phyloP scores from a whole-genome alignment of 2,329 filamentous ascomycete genomes.

The Pseudogymnoascus sp. region DNA sequence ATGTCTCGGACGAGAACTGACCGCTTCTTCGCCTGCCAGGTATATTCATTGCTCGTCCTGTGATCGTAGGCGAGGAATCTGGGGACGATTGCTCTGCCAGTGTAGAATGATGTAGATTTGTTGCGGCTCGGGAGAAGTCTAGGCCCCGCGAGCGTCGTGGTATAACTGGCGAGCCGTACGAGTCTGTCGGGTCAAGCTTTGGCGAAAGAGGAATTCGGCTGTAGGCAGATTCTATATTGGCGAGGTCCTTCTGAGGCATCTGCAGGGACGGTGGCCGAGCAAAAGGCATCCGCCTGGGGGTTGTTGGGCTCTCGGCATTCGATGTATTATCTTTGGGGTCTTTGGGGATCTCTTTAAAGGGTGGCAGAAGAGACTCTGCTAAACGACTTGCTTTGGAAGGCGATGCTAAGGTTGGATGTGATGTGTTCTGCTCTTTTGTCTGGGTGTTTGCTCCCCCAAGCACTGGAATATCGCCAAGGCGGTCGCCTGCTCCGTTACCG shows the following conservation, averaged over 20 bases:
- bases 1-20: slow-evolving; percentile 37
- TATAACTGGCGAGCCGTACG: slow-evolving; percentile 81
- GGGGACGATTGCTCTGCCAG: slow-evolving; percentile 81
- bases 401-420: neutral
- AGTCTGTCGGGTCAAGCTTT: slow-evolving; percentile 75
- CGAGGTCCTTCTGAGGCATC: slow-evolving; percentile 49
- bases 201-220: slow-evolving; percentile 68
- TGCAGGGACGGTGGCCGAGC: slow-evolving; percentile 61
- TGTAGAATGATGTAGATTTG: slow-evolving; percentile 90
- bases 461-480: neutral
- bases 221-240: slow-evolving; percentile 35
- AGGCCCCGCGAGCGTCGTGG: slow-evolving; percentile 82
- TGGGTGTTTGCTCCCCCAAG: neutral
- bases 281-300: slow-evolving; percentile 62
- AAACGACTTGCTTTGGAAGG: neutral
- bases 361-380: neutral
- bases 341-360: slow-evolving; percentile 1
- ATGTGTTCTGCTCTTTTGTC: slow-evolving; percentile 2
- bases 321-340: slow-evolving; percentile 15
- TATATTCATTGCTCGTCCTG: slow-evolving; percentile 60
- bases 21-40: slow-evolving; percentile 42
- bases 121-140: slow-evolving; percentile 88
- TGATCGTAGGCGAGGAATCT: slow-evolving; percentile 81
- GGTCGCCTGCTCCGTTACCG: slow-evolving; percentile 1
- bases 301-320: slow-evolving; percentile 45